Conservation (phyloP, 1,139 yeast species). For the Saccharomycopsis hybrid region DNA sequence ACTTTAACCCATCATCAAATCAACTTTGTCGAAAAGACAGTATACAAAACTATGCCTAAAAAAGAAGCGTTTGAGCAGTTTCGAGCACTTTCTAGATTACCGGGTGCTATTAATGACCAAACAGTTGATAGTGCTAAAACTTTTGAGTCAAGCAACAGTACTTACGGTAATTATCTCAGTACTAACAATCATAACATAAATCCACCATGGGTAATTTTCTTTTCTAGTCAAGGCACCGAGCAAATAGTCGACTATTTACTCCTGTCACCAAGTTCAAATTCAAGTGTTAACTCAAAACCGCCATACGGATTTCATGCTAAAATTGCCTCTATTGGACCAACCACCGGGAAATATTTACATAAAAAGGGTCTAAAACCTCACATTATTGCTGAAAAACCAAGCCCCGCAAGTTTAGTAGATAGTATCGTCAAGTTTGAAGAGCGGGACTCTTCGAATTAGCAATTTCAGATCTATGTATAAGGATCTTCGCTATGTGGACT, state of each 20-base stretch:
- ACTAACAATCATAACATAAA: too few species aligned
- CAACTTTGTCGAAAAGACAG: conserved; percentile 25
- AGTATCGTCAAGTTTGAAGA: conserved; percentile 27
- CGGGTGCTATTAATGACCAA: background rate
- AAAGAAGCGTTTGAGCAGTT: background rate
- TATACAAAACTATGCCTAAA: background rate
- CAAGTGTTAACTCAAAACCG: too few species aligned
- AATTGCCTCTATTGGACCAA: conserved; percentile 89
- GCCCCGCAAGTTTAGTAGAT: conserved; percentile 49
- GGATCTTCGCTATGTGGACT: too few species aligned
- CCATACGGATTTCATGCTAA: conserved; percentile 23
- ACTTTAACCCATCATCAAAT: conserved; percentile 48
- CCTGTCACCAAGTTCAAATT: conserved; percentile 18
- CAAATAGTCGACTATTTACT: conserved; percentile 44
- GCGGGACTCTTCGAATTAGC: background rate
- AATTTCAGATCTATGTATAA: background rate
- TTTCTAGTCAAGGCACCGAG: conserved; percentile 86
- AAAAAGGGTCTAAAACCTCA: conserved; percentile 49
- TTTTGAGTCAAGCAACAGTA: too few species aligned
- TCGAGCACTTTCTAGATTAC: background rate
- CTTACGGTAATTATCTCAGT: background rate
- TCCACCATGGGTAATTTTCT: conserved; percentile 64
- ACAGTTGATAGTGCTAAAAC: too few species aligned
- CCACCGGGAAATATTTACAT: conserved; percentile 63
- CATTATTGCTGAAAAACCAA: conserved; percentile 68